Conservation (phyloP, 768 basidiomycete genomes). For the Suillus brevipes region DNA sequence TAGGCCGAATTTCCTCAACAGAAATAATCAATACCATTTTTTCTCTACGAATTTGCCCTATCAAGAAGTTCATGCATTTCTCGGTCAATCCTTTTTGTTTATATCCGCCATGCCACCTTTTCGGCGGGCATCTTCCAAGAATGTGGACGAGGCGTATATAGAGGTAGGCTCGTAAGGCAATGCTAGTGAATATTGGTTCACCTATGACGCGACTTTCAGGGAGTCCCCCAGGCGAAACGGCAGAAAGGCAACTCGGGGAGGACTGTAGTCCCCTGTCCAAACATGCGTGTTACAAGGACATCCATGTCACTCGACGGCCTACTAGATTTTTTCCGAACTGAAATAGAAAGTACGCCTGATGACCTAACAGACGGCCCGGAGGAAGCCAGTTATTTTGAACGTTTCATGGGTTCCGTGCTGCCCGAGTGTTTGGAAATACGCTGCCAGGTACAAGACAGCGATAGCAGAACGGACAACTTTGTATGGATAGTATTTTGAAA, state of each 20-base stretch:
- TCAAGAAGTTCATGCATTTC: background rate
- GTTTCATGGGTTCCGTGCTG: constrained; percentile 32
- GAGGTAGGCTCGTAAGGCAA: constrained; percentile 16
- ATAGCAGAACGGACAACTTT: background rate
- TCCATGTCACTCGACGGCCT: constrained; percentile 21
- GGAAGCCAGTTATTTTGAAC: constrained; percentile 30
- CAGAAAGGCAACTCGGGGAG: constrained; percentile 27
- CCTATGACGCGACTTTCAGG: background rate
- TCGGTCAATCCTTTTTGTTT: background rate
- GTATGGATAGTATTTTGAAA: background rate
- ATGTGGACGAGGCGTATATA: constrained; percentile 21
- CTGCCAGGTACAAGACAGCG: constrained; percentile 10
- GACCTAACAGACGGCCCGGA: background rate
- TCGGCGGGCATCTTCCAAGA: constrained; percentile 18
- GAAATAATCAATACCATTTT: background rate
- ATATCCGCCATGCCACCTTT: constrained; percentile 4
- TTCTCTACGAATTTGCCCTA: background rate
- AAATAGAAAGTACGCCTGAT: background rate
- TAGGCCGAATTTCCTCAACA: background rate
- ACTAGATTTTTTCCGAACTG: constrained; percentile 20
- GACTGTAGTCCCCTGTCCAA: constrained; percentile 2
- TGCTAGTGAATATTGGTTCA: background rate
- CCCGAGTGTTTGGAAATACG: constrained; percentile 35
- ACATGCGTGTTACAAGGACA: constrained; percentile 18
- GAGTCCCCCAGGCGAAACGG: constrained; percentile 22